Conservation (phyloP, 805 yeast species). For the Zygosaccharomyces bisporus region DNA sequence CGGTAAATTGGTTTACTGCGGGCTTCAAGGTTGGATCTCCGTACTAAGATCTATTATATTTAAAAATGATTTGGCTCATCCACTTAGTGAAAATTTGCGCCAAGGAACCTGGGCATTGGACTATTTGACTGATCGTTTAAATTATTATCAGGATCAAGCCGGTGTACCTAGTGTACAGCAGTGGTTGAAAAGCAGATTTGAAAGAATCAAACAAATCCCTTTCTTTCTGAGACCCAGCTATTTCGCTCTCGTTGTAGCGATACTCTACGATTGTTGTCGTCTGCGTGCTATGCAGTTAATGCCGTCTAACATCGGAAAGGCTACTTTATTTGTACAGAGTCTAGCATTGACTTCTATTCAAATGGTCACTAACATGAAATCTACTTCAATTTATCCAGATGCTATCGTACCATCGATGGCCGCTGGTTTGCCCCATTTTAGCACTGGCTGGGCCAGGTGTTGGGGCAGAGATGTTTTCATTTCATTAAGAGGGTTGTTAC, state of each 20-base stretch:
- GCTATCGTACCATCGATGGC: constrained; percentile 71
- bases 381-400: constrained; percentile 71
- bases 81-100: constrained; percentile 75
- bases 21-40: constrained; percentile 88
- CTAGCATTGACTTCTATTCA: constrained; percentile 81
- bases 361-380: constrained; percentile 71
- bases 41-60: constrained; percentile 59
- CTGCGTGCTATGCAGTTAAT: constrained; percentile 58
- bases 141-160: constrained; percentile 45
- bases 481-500: constrained; percentile 73
- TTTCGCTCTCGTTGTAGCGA: constrained; percentile 76
- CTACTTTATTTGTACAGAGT: constrained; percentile 73
- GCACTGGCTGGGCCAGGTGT: constrained; percentile 87
- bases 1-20: constrained; percentile 80
- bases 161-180: constrained; percentile 53
- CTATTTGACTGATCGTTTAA: constrained; percentile 58
- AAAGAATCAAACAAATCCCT: constrained; percentile 63
- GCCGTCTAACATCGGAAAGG: constrained; percentile 49
- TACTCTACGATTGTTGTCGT: constrained; percentile 79
- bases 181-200: constrained; percentile 69
- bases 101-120: constrained; percentile 89
- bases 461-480: constrained; percentile 98
- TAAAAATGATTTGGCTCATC: constrained; percentile 76
- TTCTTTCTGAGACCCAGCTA: constrained; percentile 80
- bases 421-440: constrained; percentile 95